These are phyloP conservation scores for Clarireedia homoeocarpa DNA, from an alignment of 2,329 filamentous ascomycete genomes.

Conservation along the genomic window DNA sequence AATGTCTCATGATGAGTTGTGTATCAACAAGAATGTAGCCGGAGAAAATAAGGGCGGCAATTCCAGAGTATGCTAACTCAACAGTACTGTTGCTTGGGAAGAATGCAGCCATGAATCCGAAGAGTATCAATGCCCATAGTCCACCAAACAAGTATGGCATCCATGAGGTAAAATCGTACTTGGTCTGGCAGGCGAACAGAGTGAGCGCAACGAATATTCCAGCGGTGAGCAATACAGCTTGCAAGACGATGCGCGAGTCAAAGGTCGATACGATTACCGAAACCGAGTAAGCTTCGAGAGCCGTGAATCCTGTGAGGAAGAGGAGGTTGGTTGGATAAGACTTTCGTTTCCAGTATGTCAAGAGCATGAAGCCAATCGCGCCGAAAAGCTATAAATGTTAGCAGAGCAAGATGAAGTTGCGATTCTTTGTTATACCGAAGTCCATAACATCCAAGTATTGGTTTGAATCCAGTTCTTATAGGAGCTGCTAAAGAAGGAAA, in stretches of 20 bases:
- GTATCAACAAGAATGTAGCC: slow-evolving; percentile 95
- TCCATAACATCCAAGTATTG: slow-evolving; percentile 77
- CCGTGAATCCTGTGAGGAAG: slow-evolving; percentile 85
- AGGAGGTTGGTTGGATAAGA: slow-evolving; percentile 91
- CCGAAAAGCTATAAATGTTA: slow-evolving; percentile 54
- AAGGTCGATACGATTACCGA: slow-evolving; percentile 91
- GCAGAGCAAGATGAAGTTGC: neutral
- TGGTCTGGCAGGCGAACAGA: slow-evolving; percentile 90
- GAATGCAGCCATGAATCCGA: slow-evolving; percentile 88
- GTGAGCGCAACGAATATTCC: slow-evolving; percentile 75
- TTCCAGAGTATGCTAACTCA: slow-evolving; percentile 78
- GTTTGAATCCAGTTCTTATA: slow-evolving; percentile 86
- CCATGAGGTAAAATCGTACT: slow-evolving; percentile 98
- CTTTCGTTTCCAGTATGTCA: slow-evolving; percentile 94
- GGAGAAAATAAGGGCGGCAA: slow-evolving; percentile 81
- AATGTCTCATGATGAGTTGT: slow-evolving; percentile 88
- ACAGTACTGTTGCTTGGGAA: slow-evolving; percentile 74
- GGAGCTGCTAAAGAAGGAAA: slow-evolving; percentile 74
- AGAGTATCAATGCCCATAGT: slow-evolving; percentile 84
- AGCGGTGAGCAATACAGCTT: slow-evolving; percentile 82
- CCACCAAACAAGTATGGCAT: slow-evolving; percentile 89
- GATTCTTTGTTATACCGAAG: slow-evolving; percentile 49
- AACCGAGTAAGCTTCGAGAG: slow-evolving; percentile 87
- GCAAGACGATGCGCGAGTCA: slow-evolving; percentile 72
- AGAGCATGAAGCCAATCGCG: slow-evolving; percentile 73